Base-by-base conservation (phyloP, 352 stramenopile species). In the Globisporangium barbulae region DNA sequence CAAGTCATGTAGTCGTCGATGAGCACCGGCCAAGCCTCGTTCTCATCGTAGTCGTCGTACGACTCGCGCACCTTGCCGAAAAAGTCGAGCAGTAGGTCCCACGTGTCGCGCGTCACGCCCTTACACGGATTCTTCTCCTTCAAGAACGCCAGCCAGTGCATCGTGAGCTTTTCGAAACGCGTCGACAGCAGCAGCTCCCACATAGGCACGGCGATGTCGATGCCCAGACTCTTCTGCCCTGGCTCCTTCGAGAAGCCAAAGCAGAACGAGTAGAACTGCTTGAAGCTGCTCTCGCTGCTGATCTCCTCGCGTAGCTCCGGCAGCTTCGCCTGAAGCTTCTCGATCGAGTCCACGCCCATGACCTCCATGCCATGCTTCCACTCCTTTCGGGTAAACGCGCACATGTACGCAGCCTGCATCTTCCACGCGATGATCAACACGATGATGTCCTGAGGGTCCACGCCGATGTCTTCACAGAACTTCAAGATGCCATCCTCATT, bases 1-100 rank as follows among this genome's bases (percentile, higher is more conserved):
- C 85, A 93, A 41, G 70, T 70, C 85, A 96, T 94, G 71, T 85
- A 96, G 71, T 96, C 88, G 70, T 96, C 88, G 59, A 96, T 94
- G 54, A 96, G 81, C 68, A 96, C 88, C 31, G 88, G 88, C 88
- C 88, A 96, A 13, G 88, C 88, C 64, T 94, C 88, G 70, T 93
- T 96, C 72, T 94, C 88, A 71, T 96, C 84, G 79, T 94, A 96
- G 48, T 88, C 84, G 66, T 72, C 78, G 71, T 93, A 94, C 22
- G 81, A 89, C 19, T 85, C 74, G 57, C 81, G 64, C 53, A 94
- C 83, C 65, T 94, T 93, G 67, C 83, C 65, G 61, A 94, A 91
- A 44, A 96, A 96, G 60, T 96, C 88, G 28, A 91, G 72, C 17
- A 94, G 75, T 60, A 94, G 66, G 49, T 94, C 84, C 88, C 88